Conservation (phyloP, 148 eudicot genomes). For the Silene latifolia region DNA sequence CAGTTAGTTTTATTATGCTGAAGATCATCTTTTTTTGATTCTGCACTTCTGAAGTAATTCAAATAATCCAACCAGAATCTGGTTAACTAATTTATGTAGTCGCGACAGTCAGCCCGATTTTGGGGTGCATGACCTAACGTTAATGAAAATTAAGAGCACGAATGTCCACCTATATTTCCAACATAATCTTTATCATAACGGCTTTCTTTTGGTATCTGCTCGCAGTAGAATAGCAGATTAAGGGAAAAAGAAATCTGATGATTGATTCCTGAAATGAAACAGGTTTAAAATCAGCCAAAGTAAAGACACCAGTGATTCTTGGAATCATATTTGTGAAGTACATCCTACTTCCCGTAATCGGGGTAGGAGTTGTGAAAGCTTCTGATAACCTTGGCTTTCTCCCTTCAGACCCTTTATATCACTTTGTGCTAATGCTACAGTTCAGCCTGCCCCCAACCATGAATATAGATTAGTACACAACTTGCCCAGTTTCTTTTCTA, state of each 20-base stretch:
- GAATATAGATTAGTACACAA: constrained; percentile 46
- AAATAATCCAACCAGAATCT: no score
- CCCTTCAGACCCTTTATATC: constrained; percentile 69
- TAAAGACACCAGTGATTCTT: constrained; percentile 34
- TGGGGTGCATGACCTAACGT: no score
- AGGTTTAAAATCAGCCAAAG: constrained; percentile 51
- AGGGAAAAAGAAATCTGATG: not conserved
- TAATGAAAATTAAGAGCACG: no score
- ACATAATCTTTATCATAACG: not conserved
- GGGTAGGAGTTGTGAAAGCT: no score
- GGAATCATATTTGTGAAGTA: constrained; percentile 52
- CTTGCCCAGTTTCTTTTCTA: not conserved
- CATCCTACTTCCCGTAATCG: no score
- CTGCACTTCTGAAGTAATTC: no score
- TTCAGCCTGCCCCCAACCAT: constrained; percentile 86
- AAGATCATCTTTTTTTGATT: no score
- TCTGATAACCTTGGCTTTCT: constrained; percentile 61
- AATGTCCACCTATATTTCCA: no score
- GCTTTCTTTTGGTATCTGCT: not conserved
- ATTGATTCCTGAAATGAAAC: constrained; percentile 15
- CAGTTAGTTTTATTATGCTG: no score
- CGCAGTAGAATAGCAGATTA: not conserved
- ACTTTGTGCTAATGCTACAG: constrained; percentile 71
- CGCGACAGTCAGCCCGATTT: no score
- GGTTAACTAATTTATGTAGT: no score